Percentiles rank a stretch among this genome's conserved stretches.
phyloP scores from a whole-genome alignment of 129 eudicot species.

The Lactuca sativa region DNA sequence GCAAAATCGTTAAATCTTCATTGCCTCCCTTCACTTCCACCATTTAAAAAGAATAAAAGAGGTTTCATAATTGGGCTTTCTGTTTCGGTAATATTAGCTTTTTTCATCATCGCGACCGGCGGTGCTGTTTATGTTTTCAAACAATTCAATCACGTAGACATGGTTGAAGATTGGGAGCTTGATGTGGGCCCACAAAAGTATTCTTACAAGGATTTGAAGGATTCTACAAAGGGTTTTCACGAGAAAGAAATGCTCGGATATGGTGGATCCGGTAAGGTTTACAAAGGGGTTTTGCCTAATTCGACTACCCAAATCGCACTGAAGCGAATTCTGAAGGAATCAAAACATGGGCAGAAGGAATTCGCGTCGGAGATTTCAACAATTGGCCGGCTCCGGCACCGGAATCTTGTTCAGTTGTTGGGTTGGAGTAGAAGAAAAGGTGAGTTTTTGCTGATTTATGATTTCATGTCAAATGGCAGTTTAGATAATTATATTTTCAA shows the following conservation, averaged over 20 bases:
- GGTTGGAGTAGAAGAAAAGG: constrained; percentile 53
- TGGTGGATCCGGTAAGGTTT: constrained; percentile 73
- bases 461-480: constrained; percentile 63
- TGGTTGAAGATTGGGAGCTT: constrained; percentile 68
- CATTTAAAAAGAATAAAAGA: constrained; percentile 34
- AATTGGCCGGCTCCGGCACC: constrained; percentile 58
- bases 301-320: constrained; percentile 42
- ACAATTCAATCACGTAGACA: constrained; percentile 42
- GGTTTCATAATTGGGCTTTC: constrained; percentile 31
- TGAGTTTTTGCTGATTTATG: constrained; percentile 63
- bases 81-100: not conserved
- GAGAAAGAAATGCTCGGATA: constrained; percentile 45
- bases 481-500: constrained; percentile 40
- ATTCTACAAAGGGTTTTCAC: constrained; percentile 56
- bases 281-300: constrained; percentile 42
- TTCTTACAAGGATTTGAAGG: constrained; percentile 44
- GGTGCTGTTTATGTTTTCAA: constrained; percentile 17
- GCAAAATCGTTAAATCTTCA: constrained; percentile 32
- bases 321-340: constrained; percentile 50
- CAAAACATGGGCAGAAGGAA: constrained; percentile 58
- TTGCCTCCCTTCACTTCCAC: constrained; percentile 37
- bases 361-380: constrained; percentile 59
- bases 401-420: constrained; percentile 53
- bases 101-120: constrained; percentile 1
- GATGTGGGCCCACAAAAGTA: constrained; percentile 52